Base-by-base conservation (phyloP, 805 yeast species). In the Martiniozyma abietophila region DNA sequence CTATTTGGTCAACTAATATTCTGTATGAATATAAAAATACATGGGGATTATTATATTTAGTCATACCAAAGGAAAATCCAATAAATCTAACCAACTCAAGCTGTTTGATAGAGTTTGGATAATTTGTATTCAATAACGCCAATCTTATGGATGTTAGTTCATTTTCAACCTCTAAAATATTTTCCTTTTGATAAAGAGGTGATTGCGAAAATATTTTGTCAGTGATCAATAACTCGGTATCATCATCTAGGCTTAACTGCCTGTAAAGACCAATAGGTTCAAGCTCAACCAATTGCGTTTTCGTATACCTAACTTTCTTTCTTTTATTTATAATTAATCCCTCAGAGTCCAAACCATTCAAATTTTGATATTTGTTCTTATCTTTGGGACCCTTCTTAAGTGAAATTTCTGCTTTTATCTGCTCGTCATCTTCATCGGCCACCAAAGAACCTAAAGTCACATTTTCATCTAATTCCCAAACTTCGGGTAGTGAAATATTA, bases 21-120 rank as follows among this genome's bases (percentile, higher is more conserved):
- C 56, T 62, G 41, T 65, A 65, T 4, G 62, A 49, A 17, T 49
- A 43, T 8, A 65, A 45, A 35, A 57, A 69, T 8, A 61, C 50
- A 25, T 54, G 58, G 2, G 64, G 61, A 38, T 65, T 65, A 15
- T 49, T 49, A 35, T 47, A 46, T 2, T 42, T 31, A 2, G 47
- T 38, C 8, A 53, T 39, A n/a, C 59, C 57, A 2, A 59, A 48
- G 4, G 62, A 59, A 17, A 61, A 47, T 0, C 55, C 51, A 10
- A 66, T 33, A 18, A 67, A 50, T 27, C 54, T 47, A 19, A 59
- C 24, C 5, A 59, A 23, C 20, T 50, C 50, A 4, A 65, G 35
- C 17, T 48, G 35, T 27, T 48, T 53, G 2, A 61, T 51, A 7
- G 47, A 45, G 3, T 27, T 18, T 40, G 58, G 59, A 14, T 39